Percentiles rank a stretch among this genome's conserved stretches.
These are phyloP conservation scores for Huiozyma sinensis DNA, from an alignment of 805 yeast species.

Conservation along the genomic window DNA sequence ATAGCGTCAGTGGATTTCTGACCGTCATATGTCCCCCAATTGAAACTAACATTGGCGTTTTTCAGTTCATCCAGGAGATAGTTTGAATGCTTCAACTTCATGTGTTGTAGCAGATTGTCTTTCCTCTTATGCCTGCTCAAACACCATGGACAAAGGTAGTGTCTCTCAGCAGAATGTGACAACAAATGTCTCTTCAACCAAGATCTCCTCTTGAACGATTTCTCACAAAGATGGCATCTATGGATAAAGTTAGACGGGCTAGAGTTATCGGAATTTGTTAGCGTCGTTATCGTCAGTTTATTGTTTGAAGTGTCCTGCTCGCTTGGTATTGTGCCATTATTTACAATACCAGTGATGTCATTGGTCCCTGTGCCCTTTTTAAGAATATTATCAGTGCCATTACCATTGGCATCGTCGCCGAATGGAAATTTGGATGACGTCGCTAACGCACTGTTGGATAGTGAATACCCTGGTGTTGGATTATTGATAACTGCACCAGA, in stretches of 20 bases:
- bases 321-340: not conserved
- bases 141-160: slow-evolving; percentile 27
- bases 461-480: too few relatives aligned
- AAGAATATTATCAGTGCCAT: slow-evolving; percentile 1
- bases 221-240: slow-evolving; percentile 24
- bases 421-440: too few relatives aligned
- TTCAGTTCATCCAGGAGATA: slow-evolving; percentile 15
- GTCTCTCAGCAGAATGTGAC: slow-evolving; percentile 25
- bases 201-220: slow-evolving; percentile 25
- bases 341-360: not conserved
- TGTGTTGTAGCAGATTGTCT: slow-evolving; percentile 27
- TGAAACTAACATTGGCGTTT: slow-evolving; percentile 4
- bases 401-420: not conserved
- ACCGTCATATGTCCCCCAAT: slow-evolving; percentile 1
- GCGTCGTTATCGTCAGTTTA: not conserved
- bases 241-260: slow-evolving; percentile 6
- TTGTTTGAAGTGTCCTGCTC: not conserved
- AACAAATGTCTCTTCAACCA: slow-evolving; percentile 27
- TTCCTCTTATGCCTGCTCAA: slow-evolving; percentile 26
- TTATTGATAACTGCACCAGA: not conserved
- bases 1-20: not conserved
- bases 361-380: not conserved
- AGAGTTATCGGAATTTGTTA: not conserved
- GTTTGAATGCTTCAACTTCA: slow-evolving; percentile 24
- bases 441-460: too few relatives aligned